Percentiles rank a stretch among this genome's conserved stretches.
phyloP scores from a whole-genome alignment of 352 stramenopile genomes.

The Phytophthora quininea region DNA sequence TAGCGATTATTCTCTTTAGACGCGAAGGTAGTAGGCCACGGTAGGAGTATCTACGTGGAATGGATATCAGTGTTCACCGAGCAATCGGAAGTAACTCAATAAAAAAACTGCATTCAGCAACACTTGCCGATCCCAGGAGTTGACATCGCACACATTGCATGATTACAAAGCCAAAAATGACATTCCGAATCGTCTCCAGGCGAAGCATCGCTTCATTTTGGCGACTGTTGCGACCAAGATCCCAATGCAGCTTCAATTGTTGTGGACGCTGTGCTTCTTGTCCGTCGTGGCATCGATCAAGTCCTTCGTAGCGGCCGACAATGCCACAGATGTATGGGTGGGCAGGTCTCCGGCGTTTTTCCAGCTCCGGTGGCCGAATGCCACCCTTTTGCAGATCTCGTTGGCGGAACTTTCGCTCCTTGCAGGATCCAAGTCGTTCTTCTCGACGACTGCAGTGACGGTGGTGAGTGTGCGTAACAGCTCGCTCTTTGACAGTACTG shows the following conservation, averaged over 20 bases:
- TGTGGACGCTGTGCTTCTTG: slow-evolving; percentile 9
- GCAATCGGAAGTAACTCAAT: too few species aligned
- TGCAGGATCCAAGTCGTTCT: slow-evolving; percentile 30
- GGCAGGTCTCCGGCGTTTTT: slow-evolving; percentile 21
- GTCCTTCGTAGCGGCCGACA: neutral
- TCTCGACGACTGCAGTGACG: slow-evolving; percentile 21
- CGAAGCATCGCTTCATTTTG: neutral
- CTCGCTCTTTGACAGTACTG: slow-evolving; percentile 18
- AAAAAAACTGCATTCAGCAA: too few species aligned
- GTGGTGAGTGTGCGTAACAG: slow-evolving; percentile 36
- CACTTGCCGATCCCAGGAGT: too few species aligned
- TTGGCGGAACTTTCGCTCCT: slow-evolving; percentile 32
- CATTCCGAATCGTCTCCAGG: too few species aligned
- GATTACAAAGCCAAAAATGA: too few species aligned
- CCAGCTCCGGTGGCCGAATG: slow-evolving; percentile 35
- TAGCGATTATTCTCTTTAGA: too few species aligned
- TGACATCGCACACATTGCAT: too few species aligned
- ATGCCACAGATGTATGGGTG: slow-evolving; percentile 15
- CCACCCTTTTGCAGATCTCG: slow-evolving; percentile 38
- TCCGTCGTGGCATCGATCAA: slow-evolving; percentile 14
- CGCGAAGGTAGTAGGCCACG: too few species aligned
- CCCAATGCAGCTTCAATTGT: too few species aligned
- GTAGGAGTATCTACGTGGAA: too few species aligned
- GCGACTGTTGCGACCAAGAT: neutral
- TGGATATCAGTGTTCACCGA: too few species aligned